Evolutionary conservation across 2,329 filamentous ascomycete genomes (phyloP).

Genomic region (Botrytis byssoidea): DNA sequence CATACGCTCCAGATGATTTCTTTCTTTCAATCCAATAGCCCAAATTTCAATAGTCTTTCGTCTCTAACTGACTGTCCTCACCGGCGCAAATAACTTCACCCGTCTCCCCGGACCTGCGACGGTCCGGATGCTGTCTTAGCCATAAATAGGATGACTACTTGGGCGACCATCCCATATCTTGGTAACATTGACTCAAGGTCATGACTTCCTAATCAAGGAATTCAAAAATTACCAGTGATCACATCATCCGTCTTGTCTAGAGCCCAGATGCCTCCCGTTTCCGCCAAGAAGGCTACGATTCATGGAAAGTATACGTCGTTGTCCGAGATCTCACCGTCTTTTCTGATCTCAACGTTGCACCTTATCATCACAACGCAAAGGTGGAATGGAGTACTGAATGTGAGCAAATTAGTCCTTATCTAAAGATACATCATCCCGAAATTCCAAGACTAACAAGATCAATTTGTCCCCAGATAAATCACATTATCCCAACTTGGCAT

Average conservation of each 20-base stretch:
- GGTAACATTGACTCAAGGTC: neutral
- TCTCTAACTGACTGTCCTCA: neutral
- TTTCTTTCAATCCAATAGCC: neutral
- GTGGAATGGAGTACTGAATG: neutral
- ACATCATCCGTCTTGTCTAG: neutral
- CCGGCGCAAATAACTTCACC: neutral
- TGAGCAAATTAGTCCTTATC: conserved; percentile 7
- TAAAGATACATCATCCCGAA: neutral
- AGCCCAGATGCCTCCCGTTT: neutral
- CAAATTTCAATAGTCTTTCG: neutral
- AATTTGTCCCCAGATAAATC: neutral
- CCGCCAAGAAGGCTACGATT: conserved; percentile 7
- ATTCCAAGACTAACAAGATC: neutral
- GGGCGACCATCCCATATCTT: neutral
- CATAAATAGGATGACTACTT: neutral
- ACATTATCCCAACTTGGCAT: neutral
- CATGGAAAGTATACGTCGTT: neutral
- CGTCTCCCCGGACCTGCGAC: neutral
- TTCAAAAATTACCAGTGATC: neutral
- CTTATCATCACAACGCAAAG: neutral
- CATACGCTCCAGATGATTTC: neutral
- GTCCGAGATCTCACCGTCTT: neutral
- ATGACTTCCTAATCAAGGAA: neutral
- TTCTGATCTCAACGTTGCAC: neutral
- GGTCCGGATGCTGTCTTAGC: neutral